Percentiles rank a stretch among this genome's conserved stretches.
Evolutionary conservation across 768 basidiomycete species (phyloP).

Genomic region (Phaeolepiota aurea): DNA sequence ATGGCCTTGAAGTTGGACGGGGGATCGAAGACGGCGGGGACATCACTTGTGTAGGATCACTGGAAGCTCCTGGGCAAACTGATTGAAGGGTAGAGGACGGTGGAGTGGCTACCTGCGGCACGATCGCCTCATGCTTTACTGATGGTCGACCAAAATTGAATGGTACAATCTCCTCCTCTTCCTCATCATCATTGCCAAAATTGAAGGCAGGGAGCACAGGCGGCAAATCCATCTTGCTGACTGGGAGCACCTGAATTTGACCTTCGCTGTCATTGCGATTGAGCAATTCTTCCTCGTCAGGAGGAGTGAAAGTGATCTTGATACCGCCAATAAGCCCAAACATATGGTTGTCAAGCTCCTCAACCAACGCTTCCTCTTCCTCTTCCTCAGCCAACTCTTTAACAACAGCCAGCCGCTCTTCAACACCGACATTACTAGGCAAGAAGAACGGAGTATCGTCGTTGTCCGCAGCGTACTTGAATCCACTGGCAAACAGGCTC

Average conservation of each 20-base stretch:
- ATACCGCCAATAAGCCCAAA: constrained; percentile 65
- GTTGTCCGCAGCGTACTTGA: constrained; percentile 38
- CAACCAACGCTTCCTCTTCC: constrained; percentile 27
- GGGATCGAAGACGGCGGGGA: constrained; percentile 47
- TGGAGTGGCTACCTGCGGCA: constrained; percentile 14
- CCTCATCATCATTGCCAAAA: constrained; percentile 21
- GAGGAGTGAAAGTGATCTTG: constrained; percentile 64
- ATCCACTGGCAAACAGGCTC: constrained; percentile 46
- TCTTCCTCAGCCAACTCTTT: constrained; percentile 27
- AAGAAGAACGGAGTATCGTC: constrained; percentile 44
- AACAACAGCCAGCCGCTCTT: constrained; percentile 17
- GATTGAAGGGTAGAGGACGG: constrained; percentile 23
- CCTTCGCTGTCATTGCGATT: constrained; percentile 17
- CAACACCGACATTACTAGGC: constrained; percentile 30
- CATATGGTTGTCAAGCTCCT: constrained; percentile 39
- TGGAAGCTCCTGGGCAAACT: constrained; percentile 10
- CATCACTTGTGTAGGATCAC: no score
- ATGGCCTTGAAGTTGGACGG: constrained; percentile 28
- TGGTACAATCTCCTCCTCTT: constrained; percentile 18
- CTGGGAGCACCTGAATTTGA: constrained; percentile 20
- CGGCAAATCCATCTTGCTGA: constrained; percentile 16
- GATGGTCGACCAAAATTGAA: constrained; percentile 27
- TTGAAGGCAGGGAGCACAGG: constrained; percentile 25
- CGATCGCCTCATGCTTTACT: constrained; percentile 10
- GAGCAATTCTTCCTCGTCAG: constrained; percentile 36